phyloP scores from a whole-genome alignment of 345 rosid species.

The Aegle marmelos region DNA sequence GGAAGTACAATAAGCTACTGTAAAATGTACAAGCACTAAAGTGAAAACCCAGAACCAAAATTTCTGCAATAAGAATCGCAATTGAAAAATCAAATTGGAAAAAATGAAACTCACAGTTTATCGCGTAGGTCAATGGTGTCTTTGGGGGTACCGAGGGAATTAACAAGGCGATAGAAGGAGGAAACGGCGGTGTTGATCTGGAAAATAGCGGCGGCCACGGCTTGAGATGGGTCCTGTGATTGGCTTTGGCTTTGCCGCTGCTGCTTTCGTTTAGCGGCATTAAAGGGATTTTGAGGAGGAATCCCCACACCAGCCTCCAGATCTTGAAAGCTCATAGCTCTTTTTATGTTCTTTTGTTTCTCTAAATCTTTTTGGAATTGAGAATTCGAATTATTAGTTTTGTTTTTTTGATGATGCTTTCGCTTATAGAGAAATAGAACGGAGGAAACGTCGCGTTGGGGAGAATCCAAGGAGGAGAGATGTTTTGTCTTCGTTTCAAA shows the following conservation, averaged over 20 bases:
- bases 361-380: background rate
- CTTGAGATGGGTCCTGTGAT: conserved; percentile 48
- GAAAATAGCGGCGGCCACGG: conserved; percentile 71
- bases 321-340: conserved; percentile 64
- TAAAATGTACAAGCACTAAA: too few species aligned
- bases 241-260: conserved; percentile 23
- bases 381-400: background rate
- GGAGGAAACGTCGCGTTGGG: background rate
- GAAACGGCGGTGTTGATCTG: conserved; percentile 65
- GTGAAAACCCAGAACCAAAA: background rate
- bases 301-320: conserved; percentile 38
- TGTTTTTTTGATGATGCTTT: background rate
- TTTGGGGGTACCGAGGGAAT: conserved; percentile 68
- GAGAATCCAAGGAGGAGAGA: conserved; percentile 19
- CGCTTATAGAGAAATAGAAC: background rate
- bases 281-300: conserved; percentile 15
- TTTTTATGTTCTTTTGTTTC: too few species aligned
- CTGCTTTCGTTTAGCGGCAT: conserved; percentile 16
- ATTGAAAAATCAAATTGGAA: background rate
- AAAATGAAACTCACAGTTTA: conserved; percentile 42
- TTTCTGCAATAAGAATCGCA: background rate
- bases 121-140: conserved; percentile 69
- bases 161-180: conserved; percentile 66
- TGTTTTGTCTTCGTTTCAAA: background rate
- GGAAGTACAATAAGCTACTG: too few species aligned